Conservation (phyloP, 1,284 basidiomycete genomes). For the Chiua sp. region DNA sequence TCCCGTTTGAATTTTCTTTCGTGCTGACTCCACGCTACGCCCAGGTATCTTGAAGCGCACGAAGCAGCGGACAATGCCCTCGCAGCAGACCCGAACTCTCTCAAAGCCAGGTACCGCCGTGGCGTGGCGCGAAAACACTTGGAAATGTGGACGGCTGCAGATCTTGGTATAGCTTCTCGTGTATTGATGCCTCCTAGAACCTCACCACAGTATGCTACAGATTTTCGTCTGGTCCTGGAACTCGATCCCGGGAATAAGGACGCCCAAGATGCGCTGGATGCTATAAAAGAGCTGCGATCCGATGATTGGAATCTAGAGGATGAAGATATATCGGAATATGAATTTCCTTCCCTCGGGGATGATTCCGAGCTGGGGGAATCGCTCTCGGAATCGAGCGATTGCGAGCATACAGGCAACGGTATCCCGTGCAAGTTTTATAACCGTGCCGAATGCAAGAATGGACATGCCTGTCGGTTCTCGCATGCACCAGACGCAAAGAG, state of each 20-base stretch:
- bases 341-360: slow-evolving; percentile 42
- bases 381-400: slow-evolving; percentile 54
- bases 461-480: slow-evolving; percentile 45
- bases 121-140: slow-evolving; percentile 25
- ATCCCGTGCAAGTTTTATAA: slow-evolving; percentile 59
- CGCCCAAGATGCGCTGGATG: slow-evolving; percentile 6
- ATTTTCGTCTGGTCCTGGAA: slow-evolving; percentile 14
- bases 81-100: slow-evolving; percentile 16
- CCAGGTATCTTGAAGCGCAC: slow-evolving; percentile 20
- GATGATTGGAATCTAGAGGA: background rate
- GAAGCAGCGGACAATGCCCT: slow-evolving; percentile 19
- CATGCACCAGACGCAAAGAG: slow-evolving; percentile 58
- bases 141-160: slow-evolving; percentile 19
- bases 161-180: slow-evolving; percentile 7
- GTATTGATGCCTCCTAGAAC: too few relatives aligned
- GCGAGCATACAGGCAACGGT: slow-evolving; percentile 52
- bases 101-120: slow-evolving; percentile 24
- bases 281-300: background rate
- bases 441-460: slow-evolving; percentile 49
- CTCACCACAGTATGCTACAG: slow-evolving; percentile 5
- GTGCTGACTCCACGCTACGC: background rate
- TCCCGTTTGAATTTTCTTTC: background rate
- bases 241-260: slow-evolving; percentile 16
- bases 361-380: slow-evolving; percentile 30
- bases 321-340: slow-evolving; percentile 32